Evolutionary conservation across 2,329 filamentous ascomycete species (phyloP), one percentile per base, ranked within the genome.

Genomic region (Zasmidium cellare): DNA sequence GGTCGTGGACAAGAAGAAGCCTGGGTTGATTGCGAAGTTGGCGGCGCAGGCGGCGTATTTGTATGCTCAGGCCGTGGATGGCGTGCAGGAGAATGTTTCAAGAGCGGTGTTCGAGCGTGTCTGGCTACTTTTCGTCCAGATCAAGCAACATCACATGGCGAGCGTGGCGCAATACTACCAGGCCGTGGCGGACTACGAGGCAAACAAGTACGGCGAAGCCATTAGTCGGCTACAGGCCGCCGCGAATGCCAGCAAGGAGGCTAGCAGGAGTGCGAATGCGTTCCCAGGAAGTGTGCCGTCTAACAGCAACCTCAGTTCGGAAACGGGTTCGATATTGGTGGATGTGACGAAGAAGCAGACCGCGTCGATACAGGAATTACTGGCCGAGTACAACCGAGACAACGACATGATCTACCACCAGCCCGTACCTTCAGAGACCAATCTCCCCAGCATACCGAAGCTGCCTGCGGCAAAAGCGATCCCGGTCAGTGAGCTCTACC

Each of bases 321-420:
- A 99, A 60, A 90, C 90, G 2, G 90, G 90, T 0, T 69, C 82
- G 0, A 81, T 87, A 53, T 77, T 99, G 35, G 79, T 85, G n/a
- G 92, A 96, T 31, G 84, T 96, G 63, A 87, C 91, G 16, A 96
- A 91, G 73, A 85, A 92, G 60, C 93, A 97, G 67, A 76, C 90
- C 24, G 81, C 89, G 0, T 88, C 86, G 28, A 88, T 96, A 2
- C 89, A 96, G 71, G 89, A 93, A 61, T 92, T 90, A 72, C 79
- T 96, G 20, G 80, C 80, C 18, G 87, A 90, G 60, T 82, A 92
- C 51, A 82, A 84, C 65, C 96, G 96, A 69, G 94, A 99, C 74
- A 99, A 99, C 66, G 94, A 99, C 72, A 97, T 94, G 74, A 96
- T 99, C 72, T 99, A 99, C 71, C 94, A 99, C 72, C 91, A 97